Conservation (phyloP, 2,329 filamentous ascomycete species). For the Ophiostoma piceae region DNA sequence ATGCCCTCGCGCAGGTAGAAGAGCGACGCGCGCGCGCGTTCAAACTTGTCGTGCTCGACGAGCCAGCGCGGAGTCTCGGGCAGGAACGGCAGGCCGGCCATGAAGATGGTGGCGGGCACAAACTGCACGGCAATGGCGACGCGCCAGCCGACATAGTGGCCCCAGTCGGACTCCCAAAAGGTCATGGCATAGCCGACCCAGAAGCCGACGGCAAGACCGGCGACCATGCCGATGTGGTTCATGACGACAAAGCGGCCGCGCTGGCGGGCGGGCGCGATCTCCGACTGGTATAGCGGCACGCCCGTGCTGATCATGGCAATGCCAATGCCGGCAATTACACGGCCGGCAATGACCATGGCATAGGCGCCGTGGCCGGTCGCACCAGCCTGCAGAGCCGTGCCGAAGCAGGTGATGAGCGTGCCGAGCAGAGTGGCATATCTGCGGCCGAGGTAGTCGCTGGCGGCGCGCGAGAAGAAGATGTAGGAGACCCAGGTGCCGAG, state of each 20-base stretch:
- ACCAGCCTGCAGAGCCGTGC: slow-evolving; percentile 44
- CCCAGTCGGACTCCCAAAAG: slow-evolving; percentile 44
- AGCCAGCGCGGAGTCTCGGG: slow-evolving; percentile 58
- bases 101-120: slow-evolving; percentile 47
- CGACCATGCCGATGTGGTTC: slow-evolving; percentile 55
- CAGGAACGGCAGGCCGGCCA: slow-evolving; percentile 46
- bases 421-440: slow-evolving; percentile 48
- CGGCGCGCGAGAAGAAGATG: slow-evolving; percentile 48
- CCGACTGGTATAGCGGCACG: slow-evolving; percentile 55
- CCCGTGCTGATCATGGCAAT: slow-evolving; percentile 52
- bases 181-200: slow-evolving; percentile 55
- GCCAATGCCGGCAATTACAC: slow-evolving; percentile 49
- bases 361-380: slow-evolving; percentile 40
- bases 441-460: slow-evolving; percentile 48
- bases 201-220: slow-evolving; percentile 49
- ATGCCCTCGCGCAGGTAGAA: slow-evolving; percentile 46
- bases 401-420: slow-evolving; percentile 43
- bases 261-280: slow-evolving; percentile 49
- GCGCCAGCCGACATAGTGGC: slow-evolving; percentile 49
- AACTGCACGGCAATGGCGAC: slow-evolving; percentile 48
- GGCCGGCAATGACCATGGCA: slow-evolving; percentile 46
- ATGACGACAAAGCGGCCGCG: slow-evolving; percentile 53
- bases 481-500: slow-evolving; percentile 53
- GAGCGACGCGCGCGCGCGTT: slow-evolving; percentile 42
- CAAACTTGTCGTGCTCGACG: slow-evolving; percentile 44